Evolutionary conservation across 495 filamentous ascomycete species (phyloP).

Genomic region (Trichoderma virens): DNA sequence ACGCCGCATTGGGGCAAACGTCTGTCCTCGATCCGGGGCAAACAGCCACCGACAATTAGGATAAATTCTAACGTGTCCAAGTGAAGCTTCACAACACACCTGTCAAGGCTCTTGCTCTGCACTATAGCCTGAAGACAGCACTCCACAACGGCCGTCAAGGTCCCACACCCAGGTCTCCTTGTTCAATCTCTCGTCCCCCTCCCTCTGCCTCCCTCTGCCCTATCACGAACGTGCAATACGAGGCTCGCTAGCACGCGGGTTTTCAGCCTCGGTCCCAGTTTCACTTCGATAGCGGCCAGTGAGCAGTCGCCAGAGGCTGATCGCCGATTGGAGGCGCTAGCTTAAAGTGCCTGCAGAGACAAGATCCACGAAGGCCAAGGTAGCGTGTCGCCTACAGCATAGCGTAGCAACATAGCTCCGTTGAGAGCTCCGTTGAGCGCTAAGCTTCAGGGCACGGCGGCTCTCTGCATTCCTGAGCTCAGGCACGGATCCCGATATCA

Average conservation of each 20-base stretch:
- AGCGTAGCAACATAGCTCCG: too few relatives aligned
- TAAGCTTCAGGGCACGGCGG: background rate
- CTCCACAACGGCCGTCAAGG: too few relatives aligned
- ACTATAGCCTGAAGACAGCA: too few relatives aligned
- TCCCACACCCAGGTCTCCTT: too few relatives aligned
- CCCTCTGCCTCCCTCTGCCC: background rate
- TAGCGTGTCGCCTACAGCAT: too few relatives aligned
- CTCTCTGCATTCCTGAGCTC: background rate
- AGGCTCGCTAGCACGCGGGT: background rate
- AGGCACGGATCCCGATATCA: background rate
- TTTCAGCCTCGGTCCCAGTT: background rate
- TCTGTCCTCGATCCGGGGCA: background rate
- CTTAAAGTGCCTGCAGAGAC: constrained; percentile 4
- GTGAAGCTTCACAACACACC: too few relatives aligned
- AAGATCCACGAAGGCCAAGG: background rate
- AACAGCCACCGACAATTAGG: background rate
- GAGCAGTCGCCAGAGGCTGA: background rate
- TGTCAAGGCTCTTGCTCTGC: too few relatives aligned
- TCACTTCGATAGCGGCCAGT: background rate
- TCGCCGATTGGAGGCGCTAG: constrained; percentile 2
- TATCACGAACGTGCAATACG: background rate
- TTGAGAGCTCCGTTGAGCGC: too few relatives aligned
- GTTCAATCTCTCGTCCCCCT: too few relatives aligned
- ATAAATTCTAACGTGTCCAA: background rate
- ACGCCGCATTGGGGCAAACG: background rate